Conservation (phyloP, 805 yeast genomes). For the Saccharomycopsis vini region DNA sequence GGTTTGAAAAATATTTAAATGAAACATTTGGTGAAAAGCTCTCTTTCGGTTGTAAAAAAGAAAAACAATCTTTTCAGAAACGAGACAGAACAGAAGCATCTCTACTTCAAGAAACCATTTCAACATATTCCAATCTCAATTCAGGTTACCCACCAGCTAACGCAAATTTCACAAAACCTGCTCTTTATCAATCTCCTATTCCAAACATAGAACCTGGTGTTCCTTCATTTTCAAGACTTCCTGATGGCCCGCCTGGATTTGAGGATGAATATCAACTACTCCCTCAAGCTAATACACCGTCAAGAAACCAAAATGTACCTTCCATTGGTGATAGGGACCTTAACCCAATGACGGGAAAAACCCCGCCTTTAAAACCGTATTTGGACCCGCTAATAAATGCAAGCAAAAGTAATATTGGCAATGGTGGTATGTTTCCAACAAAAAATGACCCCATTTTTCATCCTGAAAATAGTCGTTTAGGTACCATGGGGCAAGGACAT, state of each 20-base stretch:
- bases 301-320: too few species aligned
- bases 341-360: constrained; percentile 23
- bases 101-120: too few species aligned
- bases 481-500: constrained; percentile 20
- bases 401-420: constrained; percentile 19
- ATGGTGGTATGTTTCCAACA: constrained; percentile 29
- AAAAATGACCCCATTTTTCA: constrained; percentile 24
- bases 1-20: constrained; percentile 3
- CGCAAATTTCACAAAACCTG: too few species aligned
- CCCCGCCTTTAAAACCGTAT: constrained; percentile 27
- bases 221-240: constrained; percentile 17
- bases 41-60: background rate
- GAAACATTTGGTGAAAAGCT: constrained; percentile 1
- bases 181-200: too few species aligned
- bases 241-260: constrained; percentile 29
- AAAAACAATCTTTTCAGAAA: too few species aligned
- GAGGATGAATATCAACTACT: constrained; percentile 29
- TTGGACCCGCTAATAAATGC: constrained; percentile 19
- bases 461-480: constrained; percentile 7
- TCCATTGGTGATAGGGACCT: constrained; percentile 27
- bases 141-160: too few species aligned
- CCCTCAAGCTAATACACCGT: constrained; percentile 3
- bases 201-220: too few species aligned
- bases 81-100: too few species aligned
- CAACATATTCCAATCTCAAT: too few species aligned